These are phyloP conservation scores for Stereocaulon alpinum DNA, from an alignment of 495 filamentous ascomycete species.

Conservation along the genomic window DNA sequence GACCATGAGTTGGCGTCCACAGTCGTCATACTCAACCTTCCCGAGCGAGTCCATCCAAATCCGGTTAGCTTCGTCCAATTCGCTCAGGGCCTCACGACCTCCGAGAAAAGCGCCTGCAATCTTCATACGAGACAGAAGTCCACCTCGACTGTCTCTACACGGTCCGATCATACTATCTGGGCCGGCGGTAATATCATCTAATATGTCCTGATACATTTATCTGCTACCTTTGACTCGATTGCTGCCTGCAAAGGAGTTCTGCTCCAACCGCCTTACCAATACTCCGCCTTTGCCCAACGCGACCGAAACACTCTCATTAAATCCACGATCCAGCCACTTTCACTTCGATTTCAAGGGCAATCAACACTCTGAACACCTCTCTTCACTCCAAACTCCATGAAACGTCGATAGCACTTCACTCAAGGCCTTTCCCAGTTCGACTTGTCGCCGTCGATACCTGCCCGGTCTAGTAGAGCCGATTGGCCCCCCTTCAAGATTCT, in stretches of 20 bases:
- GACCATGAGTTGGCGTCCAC: background rate
- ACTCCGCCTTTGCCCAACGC: constrained; percentile 19
- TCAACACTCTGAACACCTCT: background rate
- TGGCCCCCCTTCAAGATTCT: background rate
- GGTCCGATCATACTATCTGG: background rate
- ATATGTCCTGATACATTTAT: background rate
- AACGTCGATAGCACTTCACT: constrained; percentile 3
- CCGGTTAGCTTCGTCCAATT: constrained; percentile 2
- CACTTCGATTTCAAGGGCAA: background rate
- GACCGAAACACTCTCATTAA: constrained; percentile 16
- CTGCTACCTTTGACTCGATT: constrained; percentile 2
- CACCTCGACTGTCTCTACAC: background rate
- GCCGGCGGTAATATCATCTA: background rate
- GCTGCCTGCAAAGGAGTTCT: background rate
- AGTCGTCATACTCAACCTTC: constrained; percentile 11
- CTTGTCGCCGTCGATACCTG: constrained; percentile 1
- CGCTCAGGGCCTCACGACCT: background rate
- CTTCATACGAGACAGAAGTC: background rate
- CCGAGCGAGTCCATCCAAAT: background rate
- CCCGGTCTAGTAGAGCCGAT: constrained; percentile 4
- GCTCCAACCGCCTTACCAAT: constrained; percentile 2
- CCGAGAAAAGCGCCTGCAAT: background rate
- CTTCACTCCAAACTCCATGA: background rate
- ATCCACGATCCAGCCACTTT: background rate
- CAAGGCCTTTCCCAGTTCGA: constrained; percentile 3